These are phyloP conservation scores for Candida freyschussii DNA, from an alignment of 1,139 yeast species.

Conservation along the genomic window DNA sequence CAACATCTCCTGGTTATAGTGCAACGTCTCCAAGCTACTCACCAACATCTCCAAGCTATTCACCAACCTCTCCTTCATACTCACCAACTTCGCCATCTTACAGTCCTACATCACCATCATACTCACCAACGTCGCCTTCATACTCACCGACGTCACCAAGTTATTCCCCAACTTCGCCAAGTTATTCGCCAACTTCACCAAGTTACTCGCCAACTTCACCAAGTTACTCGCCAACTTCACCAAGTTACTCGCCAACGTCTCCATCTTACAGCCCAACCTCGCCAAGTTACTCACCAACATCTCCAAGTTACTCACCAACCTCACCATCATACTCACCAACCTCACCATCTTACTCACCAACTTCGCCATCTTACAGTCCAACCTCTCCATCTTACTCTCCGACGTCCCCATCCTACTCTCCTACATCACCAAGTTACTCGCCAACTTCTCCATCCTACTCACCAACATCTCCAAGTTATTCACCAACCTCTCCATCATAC, in stretches of 20 bases:
- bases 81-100: slow-evolving; percentile 61
- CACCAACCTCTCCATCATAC: slow-evolving; percentile 74
- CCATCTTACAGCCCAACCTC: slow-evolving; percentile 65
- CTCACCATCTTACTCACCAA: slow-evolving; percentile 52
- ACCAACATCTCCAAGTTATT: slow-evolving; percentile 55
- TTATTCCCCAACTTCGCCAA: slow-evolving; percentile 69
- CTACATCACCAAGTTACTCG: slow-evolving; percentile 71
- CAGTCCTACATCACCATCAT: slow-evolving; percentile 69
- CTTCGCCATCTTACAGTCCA: slow-evolving; percentile 56
- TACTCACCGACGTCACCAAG: slow-evolving; percentile 69
- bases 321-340: slow-evolving; percentile 62
- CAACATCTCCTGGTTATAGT: slow-evolving; percentile 65
- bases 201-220: slow-evolving; percentile 72
- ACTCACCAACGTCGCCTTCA: slow-evolving; percentile 64
- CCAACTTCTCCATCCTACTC: slow-evolving; percentile 65
- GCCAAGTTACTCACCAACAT: slow-evolving; percentile 59
- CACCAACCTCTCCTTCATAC: slow-evolving; percentile 70
- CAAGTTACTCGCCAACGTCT: slow-evolving; percentile 57
- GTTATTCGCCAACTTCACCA: slow-evolving; percentile 66
- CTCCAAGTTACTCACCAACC: slow-evolving; percentile 55
- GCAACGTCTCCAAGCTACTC: slow-evolving; percentile 70
- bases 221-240: slow-evolving; percentile 68
- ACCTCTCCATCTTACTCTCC: slow-evolving; percentile 61
- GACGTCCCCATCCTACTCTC: slow-evolving; percentile 55
- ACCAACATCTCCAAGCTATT: slow-evolving; percentile 70